Conservation (phyloP, 2,329 filamentous ascomycete genomes). For the Pseudocercospora ulei region DNA sequence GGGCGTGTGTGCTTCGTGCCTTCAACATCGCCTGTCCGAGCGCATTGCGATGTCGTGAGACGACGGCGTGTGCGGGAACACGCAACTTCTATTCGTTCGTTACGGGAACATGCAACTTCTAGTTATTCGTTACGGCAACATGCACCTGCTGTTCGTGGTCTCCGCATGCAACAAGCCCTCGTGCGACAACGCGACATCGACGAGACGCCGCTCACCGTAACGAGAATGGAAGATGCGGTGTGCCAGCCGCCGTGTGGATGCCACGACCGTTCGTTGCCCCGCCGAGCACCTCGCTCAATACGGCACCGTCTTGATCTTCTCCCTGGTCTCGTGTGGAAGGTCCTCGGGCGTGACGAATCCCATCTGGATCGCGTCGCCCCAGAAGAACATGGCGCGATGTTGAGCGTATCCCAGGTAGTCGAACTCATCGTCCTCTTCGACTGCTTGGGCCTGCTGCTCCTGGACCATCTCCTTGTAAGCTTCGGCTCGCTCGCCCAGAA, state of each 20-base stretch:
- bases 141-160: background rate
- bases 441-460: conserved; percentile 34
- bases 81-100: background rate
- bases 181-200: background rate
- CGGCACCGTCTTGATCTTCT: conserved; percentile 59
- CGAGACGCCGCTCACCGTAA: background rate
- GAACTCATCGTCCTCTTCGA: conserved; percentile 56
- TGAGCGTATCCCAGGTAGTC: conserved; percentile 89
- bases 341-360: conserved; percentile 68
- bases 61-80: conserved; percentile 1
- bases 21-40: no score
- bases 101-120: conserved; percentile 3
- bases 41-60: conserved; percentile 4
- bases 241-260: no score
- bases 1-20: no score
- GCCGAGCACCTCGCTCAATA: conserved; percentile 43
- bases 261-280: no score
- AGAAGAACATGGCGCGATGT: conserved; percentile 84
- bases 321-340: conserved; percentile 57
- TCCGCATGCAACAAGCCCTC: background rate
- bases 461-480: conserved; percentile 24
- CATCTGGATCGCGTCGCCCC: conserved; percentile 74
- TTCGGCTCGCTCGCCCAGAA: conserved; percentile 28
- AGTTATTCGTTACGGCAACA: conserved; percentile 3
- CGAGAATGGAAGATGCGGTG: no score